These are phyloP conservation scores for Thymus mandschuricus DNA, from an alignment of 257 asterid species.

Conservation along the genomic window DNA sequence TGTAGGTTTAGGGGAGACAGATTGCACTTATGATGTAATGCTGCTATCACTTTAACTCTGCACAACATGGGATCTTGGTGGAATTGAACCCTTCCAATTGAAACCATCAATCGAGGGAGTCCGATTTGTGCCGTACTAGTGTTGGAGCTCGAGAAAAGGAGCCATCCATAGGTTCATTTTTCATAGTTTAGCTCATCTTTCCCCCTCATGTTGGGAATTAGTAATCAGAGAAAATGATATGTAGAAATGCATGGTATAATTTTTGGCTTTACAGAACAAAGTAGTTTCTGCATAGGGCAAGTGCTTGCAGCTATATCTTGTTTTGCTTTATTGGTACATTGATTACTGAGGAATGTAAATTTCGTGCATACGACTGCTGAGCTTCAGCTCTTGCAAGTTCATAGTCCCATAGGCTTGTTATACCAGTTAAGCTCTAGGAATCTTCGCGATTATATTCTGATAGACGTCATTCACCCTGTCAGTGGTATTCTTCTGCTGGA, in stretches of 20 bases:
- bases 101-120: not conserved
- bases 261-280: not conserved
- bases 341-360: not conserved
- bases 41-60: not conserved
- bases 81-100: not conserved
- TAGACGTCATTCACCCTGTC: not conserved
- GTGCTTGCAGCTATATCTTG: not conserved
- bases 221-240: not conserved
- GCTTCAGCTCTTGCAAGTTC: slow-evolving; percentile 15
- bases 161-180: no score
- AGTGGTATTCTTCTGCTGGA: not conserved
- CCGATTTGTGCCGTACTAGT: not conserved
- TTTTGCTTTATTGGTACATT: not conserved
- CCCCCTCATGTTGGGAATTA: no score
- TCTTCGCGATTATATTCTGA: no score
- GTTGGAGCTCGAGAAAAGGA: no score
- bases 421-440: slow-evolving; percentile 3
- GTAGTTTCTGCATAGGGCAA: not conserved
- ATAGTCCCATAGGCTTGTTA: not conserved
- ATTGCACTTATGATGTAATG: not conserved
- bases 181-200: no score
- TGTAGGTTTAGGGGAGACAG: not conserved
- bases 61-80: not conserved
- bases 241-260: not conserved
- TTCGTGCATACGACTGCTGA: not conserved